Base-by-base conservation (phyloP, 140 eudicot species). In the Bidens hawaiensis region DNA sequence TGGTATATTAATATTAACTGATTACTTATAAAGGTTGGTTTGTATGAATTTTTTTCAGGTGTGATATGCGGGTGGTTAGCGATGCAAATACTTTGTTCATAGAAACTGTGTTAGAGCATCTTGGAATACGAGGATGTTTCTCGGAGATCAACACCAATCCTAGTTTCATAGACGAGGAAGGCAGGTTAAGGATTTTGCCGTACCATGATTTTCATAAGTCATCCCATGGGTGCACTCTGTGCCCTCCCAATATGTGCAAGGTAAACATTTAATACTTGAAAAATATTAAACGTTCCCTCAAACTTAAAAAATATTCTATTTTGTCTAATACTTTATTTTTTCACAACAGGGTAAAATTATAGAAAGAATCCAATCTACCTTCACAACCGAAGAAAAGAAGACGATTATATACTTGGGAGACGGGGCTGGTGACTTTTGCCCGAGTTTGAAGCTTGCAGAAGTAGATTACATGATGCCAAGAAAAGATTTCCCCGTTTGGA, bases 231-330 rank as follows among this genome's bases (percentile, higher is more conserved):
- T 90, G 97, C 76, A 47, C 6, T 18, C 88, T 69, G 15, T 90
- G 96, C 49, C 97, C 96, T 75, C 94, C 96, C 5, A 87, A 90
- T 76, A 90, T 90, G 97, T 90, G 97, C 86, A 83, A 89, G 96
- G 96, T 85, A 76, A 5, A 9, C 8, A 11, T 16, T 11, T 21
- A 14, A 34, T 33, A 13, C 23, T 34, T 3, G 1, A 10, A 41
- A 2, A 12, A 2, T 4, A 21, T 47, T 15, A 11, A 62, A 41
- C 0, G 4, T 60, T 18, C 4, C 4, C 45, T 41, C 4, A 10
- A 13, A 43, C 8, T 9, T 30, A 4, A 8, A 8, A 7, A 14
- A 43, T 43, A 15, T 43, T 14, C 13, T 31, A 17, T 36, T 10
- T 10, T 18, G 28, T 13, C 1, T 13, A 18, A 11, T 6, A 6